Conservation (phyloP, 345 rosid species). For the Limnanthes douglasii region DNA sequence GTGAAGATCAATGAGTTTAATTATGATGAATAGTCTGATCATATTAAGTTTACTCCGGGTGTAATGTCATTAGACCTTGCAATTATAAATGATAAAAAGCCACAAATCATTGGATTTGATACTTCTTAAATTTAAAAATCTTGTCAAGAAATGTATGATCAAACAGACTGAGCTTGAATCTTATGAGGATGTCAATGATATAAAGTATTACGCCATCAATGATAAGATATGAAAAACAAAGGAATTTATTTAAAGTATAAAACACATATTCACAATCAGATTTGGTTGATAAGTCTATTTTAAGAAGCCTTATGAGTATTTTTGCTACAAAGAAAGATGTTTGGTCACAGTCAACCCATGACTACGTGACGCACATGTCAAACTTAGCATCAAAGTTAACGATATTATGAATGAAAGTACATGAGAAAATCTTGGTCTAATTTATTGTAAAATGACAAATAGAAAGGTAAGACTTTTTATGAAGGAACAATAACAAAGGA, state of each 20-base stretch:
- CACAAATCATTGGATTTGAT: not conserved
- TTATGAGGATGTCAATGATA: not conserved
- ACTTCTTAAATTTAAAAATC: not conserved
- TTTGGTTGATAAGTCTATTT: not conserved
- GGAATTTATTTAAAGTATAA: not conserved
- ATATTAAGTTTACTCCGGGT: not conserved
- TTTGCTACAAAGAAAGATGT: not conserved
- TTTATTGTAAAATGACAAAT: not conserved
- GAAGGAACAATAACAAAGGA: not conserved
- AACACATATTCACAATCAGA: not conserved
- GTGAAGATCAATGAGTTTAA: not conserved
- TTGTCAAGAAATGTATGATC: not conserved
- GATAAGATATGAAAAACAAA: not conserved
- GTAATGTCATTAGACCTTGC: not conserved
- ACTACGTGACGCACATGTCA: constrained; percentile 2
- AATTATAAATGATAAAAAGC: not conserved
- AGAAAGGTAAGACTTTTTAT: not conserved
- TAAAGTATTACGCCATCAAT: not conserved
- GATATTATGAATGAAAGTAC: not conserved
- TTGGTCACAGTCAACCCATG: constrained; percentile 1
- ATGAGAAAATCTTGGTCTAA: too few relatives aligned
- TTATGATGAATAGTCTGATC: not conserved
- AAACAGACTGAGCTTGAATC: not conserved
- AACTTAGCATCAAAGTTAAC: not conserved
- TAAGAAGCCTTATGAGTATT: not conserved